Evolutionary conservation across 139 green algal species (phyloP).

Genomic region (Asterochloris sp.): DNA sequence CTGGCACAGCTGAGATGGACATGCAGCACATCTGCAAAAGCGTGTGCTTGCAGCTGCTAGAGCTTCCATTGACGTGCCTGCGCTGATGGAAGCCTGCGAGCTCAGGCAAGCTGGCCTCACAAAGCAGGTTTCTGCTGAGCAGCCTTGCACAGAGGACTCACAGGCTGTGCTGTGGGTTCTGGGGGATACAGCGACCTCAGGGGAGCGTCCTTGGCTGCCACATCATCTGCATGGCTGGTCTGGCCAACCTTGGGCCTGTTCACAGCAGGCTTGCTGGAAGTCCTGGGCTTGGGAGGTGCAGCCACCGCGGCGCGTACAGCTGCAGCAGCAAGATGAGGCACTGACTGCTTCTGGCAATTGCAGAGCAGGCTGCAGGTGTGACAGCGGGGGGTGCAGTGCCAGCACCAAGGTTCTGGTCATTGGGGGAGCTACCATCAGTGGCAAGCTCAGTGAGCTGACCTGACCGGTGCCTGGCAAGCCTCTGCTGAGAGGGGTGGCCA

Average conservation of each 20-base stretch:
- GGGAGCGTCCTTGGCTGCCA: conserved; percentile 80
- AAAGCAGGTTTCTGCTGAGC: not conserved
- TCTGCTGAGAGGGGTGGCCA: no score
- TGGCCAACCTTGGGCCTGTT: not conserved
- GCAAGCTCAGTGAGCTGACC: no score
- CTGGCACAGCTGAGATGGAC: not conserved
- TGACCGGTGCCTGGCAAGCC: no score
- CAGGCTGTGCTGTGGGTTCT: conserved; percentile 59
- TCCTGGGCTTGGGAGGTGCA: not conserved
- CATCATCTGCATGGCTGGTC: conserved; percentile 35
- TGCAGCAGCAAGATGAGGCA: not conserved
- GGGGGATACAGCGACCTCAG: conserved; percentile 80
- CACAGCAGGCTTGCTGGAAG: not conserved
- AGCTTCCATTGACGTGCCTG: not conserved
- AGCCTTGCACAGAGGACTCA: not conserved
- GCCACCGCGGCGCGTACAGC: not conserved
- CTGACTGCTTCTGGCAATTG: no score
- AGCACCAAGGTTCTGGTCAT: no score
- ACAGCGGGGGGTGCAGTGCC: no score
- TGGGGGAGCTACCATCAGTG: no score
- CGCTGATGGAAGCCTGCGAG: not conserved
- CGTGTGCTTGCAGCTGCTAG: not conserved
- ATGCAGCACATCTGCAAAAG: not conserved
- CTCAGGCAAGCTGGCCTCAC: not conserved
- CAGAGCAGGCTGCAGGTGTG: no score